Evolutionary conservation across 495 filamentous ascomycete species (phyloP).

Genomic region (Tuber aestivum): DNA sequence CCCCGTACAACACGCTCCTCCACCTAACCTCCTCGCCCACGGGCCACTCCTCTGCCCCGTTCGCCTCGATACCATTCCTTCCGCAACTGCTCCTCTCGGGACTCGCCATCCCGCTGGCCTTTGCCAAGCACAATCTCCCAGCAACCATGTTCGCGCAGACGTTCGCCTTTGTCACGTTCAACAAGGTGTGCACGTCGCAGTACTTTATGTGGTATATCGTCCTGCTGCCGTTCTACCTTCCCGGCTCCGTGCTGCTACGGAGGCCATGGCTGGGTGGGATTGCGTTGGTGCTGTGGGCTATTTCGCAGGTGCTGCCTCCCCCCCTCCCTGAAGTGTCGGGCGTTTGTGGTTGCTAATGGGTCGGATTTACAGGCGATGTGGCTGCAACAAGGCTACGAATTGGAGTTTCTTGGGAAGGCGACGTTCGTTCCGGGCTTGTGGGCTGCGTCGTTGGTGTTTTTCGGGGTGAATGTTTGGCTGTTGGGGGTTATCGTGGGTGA

Average conservation of each 20-base stretch:
- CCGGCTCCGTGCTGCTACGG: conserved; percentile 63
- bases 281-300: conserved; percentile 64
- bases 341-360: neutral
- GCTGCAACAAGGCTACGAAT: conserved; percentile 79
- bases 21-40: conserved; percentile 67
- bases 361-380: conserved; percentile 58
- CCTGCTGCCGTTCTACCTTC: conserved; percentile 85
- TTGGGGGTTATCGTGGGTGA: conserved; percentile 72
- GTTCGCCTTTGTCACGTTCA: conserved; percentile 93
- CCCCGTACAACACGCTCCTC: conserved; percentile 85
- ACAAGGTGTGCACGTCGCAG: conserved; percentile 98
- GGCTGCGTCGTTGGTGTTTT: conserved; percentile 68
- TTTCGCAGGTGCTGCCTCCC: conserved; percentile 41
- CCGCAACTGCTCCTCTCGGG: conserved; percentile 78
- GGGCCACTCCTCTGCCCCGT: conserved; percentile 44
- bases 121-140: conserved; percentile 78
- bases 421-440: conserved; percentile 82
- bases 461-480: conserved; percentile 79
- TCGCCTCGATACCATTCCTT: conserved; percentile 79
- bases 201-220: conserved; percentile 98
- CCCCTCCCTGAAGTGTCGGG: neutral
- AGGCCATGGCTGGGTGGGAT: conserved; percentile 55
- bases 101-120: conserved; percentile 64
- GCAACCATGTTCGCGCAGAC: conserved; percentile 97
- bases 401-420: conserved; percentile 83